These are phyloP conservation scores for Peribolospora baueri DNA, from an alignment of 768 basidiomycete species.

Conservation along the genomic window DNA sequence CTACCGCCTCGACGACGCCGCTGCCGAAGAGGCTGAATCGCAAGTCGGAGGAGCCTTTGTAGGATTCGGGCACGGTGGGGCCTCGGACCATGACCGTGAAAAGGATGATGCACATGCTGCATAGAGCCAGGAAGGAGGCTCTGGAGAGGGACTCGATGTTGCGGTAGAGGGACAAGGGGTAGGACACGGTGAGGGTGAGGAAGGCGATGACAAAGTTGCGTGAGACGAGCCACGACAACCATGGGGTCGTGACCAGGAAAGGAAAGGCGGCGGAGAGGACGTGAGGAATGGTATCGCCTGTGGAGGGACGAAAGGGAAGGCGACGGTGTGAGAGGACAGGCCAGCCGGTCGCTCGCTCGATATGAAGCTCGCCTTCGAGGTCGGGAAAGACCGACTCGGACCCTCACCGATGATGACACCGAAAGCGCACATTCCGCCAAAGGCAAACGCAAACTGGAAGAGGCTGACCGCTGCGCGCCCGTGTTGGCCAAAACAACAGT, in stretches of 20 bases:
- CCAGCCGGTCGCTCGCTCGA: too few relatives aligned
- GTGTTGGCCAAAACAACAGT: constrained; percentile 66
- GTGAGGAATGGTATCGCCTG: constrained; percentile 85
- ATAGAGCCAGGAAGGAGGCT: constrained; percentile 58
- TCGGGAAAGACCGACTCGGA: constrained; percentile 1
- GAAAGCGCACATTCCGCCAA: constrained; percentile 96
- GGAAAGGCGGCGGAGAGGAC: constrained; percentile 76
- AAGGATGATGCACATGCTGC: constrained; percentile 80
- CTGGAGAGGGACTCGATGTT: constrained; percentile 93
- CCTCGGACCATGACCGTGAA: constrained; percentile 59
- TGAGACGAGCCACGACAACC: constrained; percentile 53
- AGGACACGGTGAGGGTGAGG: constrained; percentile 64
- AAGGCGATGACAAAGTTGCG: constrained; percentile 72
- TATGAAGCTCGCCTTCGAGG: not conserved
- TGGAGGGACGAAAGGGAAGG: not conserved
- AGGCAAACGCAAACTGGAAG: constrained; percentile 94
- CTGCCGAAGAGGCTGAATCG: constrained; percentile 52
- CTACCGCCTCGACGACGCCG: constrained; percentile 80
- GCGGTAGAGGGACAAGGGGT: constrained; percentile 80
- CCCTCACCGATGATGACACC: constrained; percentile 61
- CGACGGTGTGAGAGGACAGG: too few relatives aligned
- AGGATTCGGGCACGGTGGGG: constrained; percentile 40
- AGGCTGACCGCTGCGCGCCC: constrained; percentile 88
- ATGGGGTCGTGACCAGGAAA: constrained; percentile 32
- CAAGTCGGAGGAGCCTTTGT: constrained; percentile 51